Base-by-base conservation (phyloP, 345 rosid species). In the Gossypium sturtianum region DNA sequence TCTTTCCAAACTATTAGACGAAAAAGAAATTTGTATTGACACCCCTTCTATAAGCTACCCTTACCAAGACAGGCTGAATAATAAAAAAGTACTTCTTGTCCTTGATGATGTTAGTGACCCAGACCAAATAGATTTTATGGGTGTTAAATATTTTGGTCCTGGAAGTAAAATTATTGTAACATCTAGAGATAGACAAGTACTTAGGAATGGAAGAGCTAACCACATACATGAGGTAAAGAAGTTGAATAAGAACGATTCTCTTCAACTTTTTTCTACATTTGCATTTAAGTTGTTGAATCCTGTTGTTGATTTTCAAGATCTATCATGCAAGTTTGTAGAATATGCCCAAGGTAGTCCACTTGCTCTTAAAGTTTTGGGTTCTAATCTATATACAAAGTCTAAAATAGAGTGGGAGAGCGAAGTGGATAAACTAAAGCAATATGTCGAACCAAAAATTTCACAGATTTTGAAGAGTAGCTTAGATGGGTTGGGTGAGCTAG, bases 241-340 rank as follows among this genome's bases (percentile, higher is more conserved):
- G 23, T n/a, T 63, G 9, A 72, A 74, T 27, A 11, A 23, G 23
- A 79, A 38, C 10, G 48, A 34, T 22, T 16, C 45, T 7, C 66
- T 62, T 62, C n/a, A 62, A 29, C 44, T 62, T 7, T 29, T 83
- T 34, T 34, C 38, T 34, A 34, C 20, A 52, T 67, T 83, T 9
- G 11, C 6, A 20, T 65, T 60, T 6, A 60, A 60, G 65, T 17
- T 12, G 34, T 20, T 9, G 65, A 27, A 60, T 27, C 27, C 87
- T 85, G 0, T 1, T 38, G 15, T 15, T 16, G 48, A 17, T 38
- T 63, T 38, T 38, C 23, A 0, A 11, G 68, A 38, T 63, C 12
- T 63, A 9, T 63, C 68, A 19, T 1, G 8, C 2, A 9, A 63
- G 25, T 38, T 63, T 34, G 20, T 17, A n/a, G 0, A n/a, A 2